A percentile compares a stretch with the other conserved stretches of the same genome.
These are phyloP conservation scores for Lathyrus sativus DNA, from an alignment of 306 rosid species.

Conservation along the genomic window DNA sequence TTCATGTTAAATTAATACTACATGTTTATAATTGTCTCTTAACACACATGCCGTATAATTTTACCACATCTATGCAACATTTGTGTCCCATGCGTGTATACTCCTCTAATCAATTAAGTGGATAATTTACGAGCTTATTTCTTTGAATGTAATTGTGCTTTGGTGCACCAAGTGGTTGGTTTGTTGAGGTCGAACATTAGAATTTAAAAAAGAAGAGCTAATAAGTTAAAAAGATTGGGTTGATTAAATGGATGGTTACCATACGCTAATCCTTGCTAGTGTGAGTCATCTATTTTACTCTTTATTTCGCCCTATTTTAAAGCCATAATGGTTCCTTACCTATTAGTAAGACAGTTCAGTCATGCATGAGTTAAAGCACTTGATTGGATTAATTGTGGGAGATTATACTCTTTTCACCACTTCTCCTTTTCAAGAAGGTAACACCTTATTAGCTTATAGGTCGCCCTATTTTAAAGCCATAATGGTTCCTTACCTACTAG, in stretches of 20 bases:
- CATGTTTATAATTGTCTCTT: not conserved
- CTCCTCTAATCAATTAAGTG: not conserved
- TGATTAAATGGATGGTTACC: not conserved
- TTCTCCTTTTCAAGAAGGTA: constrained; percentile 11
- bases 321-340: not conserved
- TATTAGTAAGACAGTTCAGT: not conserved
- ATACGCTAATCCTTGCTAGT: not conserved
- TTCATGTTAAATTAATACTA: not conserved
- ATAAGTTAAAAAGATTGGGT: not conserved
- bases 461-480: constrained; percentile 6
- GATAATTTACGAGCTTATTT: constrained; percentile 19
- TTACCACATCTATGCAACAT: not conserved
- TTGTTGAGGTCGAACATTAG: constrained; percentile 1
- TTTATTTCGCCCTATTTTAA: not conserved
- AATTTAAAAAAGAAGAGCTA: constrained; percentile 2
- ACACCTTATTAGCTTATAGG: not conserved
- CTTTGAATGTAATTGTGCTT: not conserved
- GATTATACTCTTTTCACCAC: not conserved
- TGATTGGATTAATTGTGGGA: not conserved
- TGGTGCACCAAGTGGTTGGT: constrained; percentile 13
- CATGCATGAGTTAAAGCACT: constrained; percentile 12
- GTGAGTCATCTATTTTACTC: constrained; percentile 10
- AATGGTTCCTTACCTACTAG: not conserved
- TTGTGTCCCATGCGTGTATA: not conserved
- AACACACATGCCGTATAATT: not conserved